These are phyloP conservation scores for Camellia oleifera DNA, from an alignment of 179 eudicot genomes.

Conservation along the genomic window DNA sequence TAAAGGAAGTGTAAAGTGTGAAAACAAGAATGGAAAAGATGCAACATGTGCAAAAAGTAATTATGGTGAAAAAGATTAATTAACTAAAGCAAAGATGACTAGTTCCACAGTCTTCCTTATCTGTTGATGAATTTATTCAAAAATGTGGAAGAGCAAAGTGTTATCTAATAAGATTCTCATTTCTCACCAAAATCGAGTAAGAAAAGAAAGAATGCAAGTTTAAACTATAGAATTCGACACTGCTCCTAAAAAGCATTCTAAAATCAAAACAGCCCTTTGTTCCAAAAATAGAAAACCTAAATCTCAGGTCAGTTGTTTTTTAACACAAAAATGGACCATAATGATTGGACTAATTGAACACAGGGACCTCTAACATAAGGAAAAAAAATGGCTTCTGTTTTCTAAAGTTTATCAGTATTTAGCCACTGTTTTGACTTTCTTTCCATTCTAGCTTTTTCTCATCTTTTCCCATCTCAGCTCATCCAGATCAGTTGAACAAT, in stretches of 20 bases:
- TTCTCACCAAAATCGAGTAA: neutral
- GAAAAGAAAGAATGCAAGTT: neutral
- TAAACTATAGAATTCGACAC: no score
- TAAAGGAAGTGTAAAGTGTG: neutral
- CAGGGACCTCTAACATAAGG: neutral
- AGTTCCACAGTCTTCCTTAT: neutral
- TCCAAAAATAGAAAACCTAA: neutral
- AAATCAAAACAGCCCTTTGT: neutral
- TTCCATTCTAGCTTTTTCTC: neutral
- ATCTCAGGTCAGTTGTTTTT: neutral
- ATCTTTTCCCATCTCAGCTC: neutral
- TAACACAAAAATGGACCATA: neutral
- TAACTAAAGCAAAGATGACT: constrained; percentile 11
- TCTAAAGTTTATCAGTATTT: neutral
- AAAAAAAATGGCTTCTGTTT: neutral
- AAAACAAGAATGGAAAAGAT: constrained; percentile 2
- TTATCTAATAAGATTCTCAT: neutral
- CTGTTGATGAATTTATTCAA: neutral
- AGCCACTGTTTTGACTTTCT: neutral
- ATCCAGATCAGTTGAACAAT: constrained; percentile 7
- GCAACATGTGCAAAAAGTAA: neutral
- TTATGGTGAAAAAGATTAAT: neutral
- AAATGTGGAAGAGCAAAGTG: neutral
- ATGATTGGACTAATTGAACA: neutral
- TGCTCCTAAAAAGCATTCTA: neutral